phyloP scores from a whole-genome alignment of 2,329 filamentous ascomycete genomes.

The Penicillium rolfsii region DNA sequence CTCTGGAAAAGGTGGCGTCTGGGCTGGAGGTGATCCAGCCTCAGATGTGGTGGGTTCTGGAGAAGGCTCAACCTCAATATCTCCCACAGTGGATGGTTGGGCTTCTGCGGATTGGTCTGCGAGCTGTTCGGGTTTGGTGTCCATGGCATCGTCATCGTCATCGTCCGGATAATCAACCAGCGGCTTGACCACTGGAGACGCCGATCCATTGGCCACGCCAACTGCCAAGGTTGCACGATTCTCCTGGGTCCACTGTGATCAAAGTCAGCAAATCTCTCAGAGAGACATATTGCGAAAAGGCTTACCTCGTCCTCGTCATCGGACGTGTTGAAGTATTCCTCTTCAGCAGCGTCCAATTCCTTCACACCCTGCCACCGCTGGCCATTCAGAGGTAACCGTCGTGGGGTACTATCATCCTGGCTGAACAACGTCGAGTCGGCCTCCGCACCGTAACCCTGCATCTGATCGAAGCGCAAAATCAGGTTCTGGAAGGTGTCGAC shows the following conservation, averaged over 20 bases:
- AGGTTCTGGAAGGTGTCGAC: conserved; percentile 82
- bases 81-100: conserved; percentile 32
- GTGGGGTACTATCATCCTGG: conserved; percentile 63
- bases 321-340: conserved; percentile 90
- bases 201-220: conserved; percentile 59
- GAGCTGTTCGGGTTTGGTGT: conserved; percentile 50
- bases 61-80: conserved; percentile 30
- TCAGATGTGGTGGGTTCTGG: conserved; percentile 30
- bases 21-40: conserved; percentile 29
- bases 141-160: conserved; percentile 74
- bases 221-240: conserved; percentile 41
- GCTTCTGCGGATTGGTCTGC: conserved; percentile 27
- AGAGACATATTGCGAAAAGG: conserved; percentile 8
- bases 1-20: conserved; percentile 62
- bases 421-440: conserved; percentile 69
- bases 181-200: conserved; percentile 66
- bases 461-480: conserved; percentile 76
- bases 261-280: neutral
- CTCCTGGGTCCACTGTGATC: conserved; percentile 38
- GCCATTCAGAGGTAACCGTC: conserved; percentile 56
- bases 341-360: conserved; percentile 82
- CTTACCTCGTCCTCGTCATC: conserved; percentile 76
- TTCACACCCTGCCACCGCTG: conserved; percentile 71
- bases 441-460: conserved; percentile 67
- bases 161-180: conserved; percentile 93